Evolutionary conservation across 2,329 filamentous ascomycete species (phyloP), one percentile per base, ranked within the genome.

Genomic region (Podosphaera fusca): DNA sequence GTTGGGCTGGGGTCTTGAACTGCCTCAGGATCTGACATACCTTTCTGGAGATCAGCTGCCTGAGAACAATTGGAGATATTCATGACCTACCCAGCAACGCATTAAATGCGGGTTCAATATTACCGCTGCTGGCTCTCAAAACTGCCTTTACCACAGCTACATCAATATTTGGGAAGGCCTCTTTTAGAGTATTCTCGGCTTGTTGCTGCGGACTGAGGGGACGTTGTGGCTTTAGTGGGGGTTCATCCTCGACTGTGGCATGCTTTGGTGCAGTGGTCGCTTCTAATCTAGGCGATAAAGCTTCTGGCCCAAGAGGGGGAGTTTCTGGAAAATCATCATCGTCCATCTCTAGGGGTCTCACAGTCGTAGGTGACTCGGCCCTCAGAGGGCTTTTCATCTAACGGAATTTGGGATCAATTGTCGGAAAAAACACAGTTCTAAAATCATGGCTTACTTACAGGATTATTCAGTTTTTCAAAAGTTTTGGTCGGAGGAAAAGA

Each of bases 61-160:
- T 10, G 8, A 10, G 4, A 9, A 14, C 33, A 31, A 47, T 36
- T 14, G 31, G 2, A 29, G 33, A 8, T 34, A 12, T 31, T 31
- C 10, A 10, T 38, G 21, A 36, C 76, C 60, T 74, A 87, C 86
- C 85, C 50, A 98, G 76, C 49, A 98, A 76, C 40, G 92, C 92
- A 71, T 95, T 92, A 72, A 98, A 98, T 12, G 92, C 90, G 36
- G 87, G 85, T 69, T 98, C 92, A 53, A 96, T 82, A 65, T 84
- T 81, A 59, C 89, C 90, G 58, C 82, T 77, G 68, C 92, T 96
- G 12, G 92, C 92, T 31, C 79, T 76, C 61, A 98, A 72, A 0
- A 98, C 85, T 35, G 92, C 92, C 70, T 83, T 94, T 69, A 98
- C 79, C 52, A 98, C 84, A 50, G 80, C 69, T 6, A 72, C 68